Conservation (phyloP, 2,329 filamentous ascomycete species). For the Epichloe coenophiala region DNA sequence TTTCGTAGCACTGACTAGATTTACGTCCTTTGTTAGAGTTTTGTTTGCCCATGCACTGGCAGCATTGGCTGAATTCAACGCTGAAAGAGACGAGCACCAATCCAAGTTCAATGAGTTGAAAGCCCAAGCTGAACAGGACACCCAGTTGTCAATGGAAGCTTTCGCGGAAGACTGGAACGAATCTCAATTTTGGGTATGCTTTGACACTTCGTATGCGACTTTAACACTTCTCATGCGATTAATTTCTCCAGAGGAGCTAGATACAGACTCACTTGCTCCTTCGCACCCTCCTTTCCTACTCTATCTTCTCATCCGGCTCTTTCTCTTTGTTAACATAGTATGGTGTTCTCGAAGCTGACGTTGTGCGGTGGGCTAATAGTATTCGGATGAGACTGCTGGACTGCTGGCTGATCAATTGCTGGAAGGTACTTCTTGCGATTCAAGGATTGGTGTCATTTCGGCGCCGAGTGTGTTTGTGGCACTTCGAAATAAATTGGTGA, state of each 20-base stretch:
- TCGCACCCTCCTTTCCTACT: too few relatives aligned
- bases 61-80: conserved; percentile 61
- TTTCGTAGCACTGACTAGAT: conserved; percentile 3
- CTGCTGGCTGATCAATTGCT: conserved; percentile 52
- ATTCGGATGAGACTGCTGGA: conserved; percentile 57
- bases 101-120: conserved; percentile 58
- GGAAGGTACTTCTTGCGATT: conserved; percentile 40
- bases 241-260: too few relatives aligned
- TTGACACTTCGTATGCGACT: neutral
- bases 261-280: too few relatives aligned
- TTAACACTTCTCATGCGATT: too few relatives aligned
- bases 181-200: conserved; percentile 66
- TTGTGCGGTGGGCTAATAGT: conserved; percentile 30
- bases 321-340: too few relatives aligned
- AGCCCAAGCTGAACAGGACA: conserved; percentile 41
- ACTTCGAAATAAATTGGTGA: conserved; percentile 55
- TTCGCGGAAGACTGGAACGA: conserved; percentile 76
- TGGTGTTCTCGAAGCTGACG: neutral
- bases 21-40: conserved; percentile 17
- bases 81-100: conserved; percentile 53
- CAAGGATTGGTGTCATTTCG: conserved; percentile 55
- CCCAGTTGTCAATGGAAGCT: conserved; percentile 45
- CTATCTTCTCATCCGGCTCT: neutral
- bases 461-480: conserved; percentile 67
- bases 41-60: conserved; percentile 54